A percentile compares a stretch with the other conserved stretches of the same genome.
phyloP scores from a whole-genome alignment of 257 asterid genomes.

The Solanum bulbocastanum region DNA sequence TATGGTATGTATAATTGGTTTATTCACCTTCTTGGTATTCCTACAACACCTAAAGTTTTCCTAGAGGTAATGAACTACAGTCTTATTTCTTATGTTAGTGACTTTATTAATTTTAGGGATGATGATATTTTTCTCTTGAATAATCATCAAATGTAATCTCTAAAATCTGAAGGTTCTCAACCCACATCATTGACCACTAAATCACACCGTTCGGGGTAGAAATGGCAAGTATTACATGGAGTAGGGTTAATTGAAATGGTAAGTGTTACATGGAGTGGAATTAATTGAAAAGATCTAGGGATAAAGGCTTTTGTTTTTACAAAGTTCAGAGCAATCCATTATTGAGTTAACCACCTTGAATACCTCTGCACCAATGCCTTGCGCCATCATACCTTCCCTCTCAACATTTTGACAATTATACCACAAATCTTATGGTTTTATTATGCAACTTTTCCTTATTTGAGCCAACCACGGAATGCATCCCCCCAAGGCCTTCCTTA shows the following conservation, averaged over 20 bases:
- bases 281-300: background rate
- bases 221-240: background rate
- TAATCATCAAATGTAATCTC: background rate
- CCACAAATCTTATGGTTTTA: background rate
- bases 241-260: background rate
- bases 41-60: background rate
- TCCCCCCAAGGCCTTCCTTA: background rate
- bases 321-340: background rate
- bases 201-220: background rate
- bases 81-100: background rate
- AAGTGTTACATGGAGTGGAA: background rate
- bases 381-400: background rate
- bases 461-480: background rate
- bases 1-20: background rate
- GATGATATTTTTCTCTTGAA: background rate
- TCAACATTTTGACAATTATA: background rate
- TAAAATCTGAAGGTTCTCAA: background rate
- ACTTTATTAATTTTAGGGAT: background rate
- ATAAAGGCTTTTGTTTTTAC: background rate
- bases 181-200: background rate
- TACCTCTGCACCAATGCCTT: background rate
- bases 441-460: background rate
- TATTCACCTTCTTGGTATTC: background rate
- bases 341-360: background rate
- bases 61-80: background rate